A percentile compares a stretch with the other conserved stretches of the same genome.
phyloP scores from a whole-genome alignment of 495 filamentous ascomycete species.

The Letharia lupina region DNA sequence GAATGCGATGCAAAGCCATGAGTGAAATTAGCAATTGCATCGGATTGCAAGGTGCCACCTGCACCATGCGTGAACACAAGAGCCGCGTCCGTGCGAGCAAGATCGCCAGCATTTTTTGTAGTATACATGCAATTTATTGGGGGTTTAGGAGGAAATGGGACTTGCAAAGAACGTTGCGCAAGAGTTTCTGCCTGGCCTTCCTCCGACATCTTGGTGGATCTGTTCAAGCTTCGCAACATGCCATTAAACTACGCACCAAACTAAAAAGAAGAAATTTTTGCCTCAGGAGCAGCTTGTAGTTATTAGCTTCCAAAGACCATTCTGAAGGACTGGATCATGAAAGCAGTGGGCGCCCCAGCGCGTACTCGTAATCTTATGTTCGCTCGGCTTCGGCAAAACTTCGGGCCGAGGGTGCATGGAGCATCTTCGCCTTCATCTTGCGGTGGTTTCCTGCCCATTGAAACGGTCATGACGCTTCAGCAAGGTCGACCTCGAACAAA shows the following conservation, averaged over 20 bases:
- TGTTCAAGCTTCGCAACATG: neutral
- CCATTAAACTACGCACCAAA: neutral
- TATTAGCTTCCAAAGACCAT: neutral
- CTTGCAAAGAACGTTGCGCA: neutral
- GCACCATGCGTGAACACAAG: slow-evolving; percentile 39
- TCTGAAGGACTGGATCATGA: neutral
- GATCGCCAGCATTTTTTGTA: neutral
- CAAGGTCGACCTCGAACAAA: slow-evolving; percentile 18
- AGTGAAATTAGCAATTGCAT: slow-evolving; percentile 30
- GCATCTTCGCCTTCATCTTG: too few species aligned
- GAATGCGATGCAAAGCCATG: slow-evolving; percentile 25
- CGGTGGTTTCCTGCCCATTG: too few species aligned
- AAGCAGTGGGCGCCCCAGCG: too few species aligned
- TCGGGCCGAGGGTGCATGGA: too few species aligned
- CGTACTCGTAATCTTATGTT: too few species aligned
- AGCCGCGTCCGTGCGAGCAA: neutral
- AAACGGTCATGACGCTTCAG: neutral
- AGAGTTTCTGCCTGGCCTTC: neutral
- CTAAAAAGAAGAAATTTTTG: neutral
- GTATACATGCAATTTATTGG: slow-evolving; percentile 13
- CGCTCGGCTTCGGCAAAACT: too few species aligned
- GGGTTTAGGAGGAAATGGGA: slow-evolving; percentile 8
- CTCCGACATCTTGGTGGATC: neutral
- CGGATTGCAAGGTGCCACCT: slow-evolving; percentile 29
- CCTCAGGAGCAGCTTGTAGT: neutral